These are phyloP conservation scores for Paulownia fortunei DNA, from an alignment of 257 asterid genomes.

Conservation along the genomic window DNA sequence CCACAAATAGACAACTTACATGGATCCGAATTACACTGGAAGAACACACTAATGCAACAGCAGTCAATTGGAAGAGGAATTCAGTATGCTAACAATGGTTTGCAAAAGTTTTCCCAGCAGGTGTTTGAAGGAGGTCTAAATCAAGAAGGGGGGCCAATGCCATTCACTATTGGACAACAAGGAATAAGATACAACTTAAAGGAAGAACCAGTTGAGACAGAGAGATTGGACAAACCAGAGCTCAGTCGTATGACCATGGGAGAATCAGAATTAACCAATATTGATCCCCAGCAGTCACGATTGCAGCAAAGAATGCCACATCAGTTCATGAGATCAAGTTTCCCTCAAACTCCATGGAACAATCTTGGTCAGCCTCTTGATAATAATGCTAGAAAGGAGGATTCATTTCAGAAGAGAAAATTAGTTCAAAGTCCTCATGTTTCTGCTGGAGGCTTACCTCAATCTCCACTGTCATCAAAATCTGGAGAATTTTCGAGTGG, in stretches of 20 bases:
- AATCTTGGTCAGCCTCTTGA: slow-evolving; percentile 74
- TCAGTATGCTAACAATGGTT: slow-evolving; percentile 60
- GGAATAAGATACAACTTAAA: slow-evolving; percentile 80
- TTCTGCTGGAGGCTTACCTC: slow-evolving; percentile 93
- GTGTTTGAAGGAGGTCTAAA: slow-evolving; percentile 69
- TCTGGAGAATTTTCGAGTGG: slow-evolving; percentile 97
- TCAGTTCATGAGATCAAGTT: slow-evolving; percentile 66
- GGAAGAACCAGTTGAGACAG: slow-evolving; percentile 89
- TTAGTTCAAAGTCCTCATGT: slow-evolving; percentile 87
- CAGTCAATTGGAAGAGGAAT: slow-evolving; percentile 62
- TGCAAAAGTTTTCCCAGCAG: slow-evolving; percentile 77
- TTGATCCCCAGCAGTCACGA: slow-evolving; percentile 71
- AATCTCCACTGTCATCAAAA: slow-evolving; percentile 94
- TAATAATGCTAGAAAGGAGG: slow-evolving; percentile 72
- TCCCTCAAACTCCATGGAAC: slow-evolving; percentile 83
- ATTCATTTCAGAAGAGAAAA: slow-evolving; percentile 77
- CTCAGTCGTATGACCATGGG: slow-evolving; percentile 56
- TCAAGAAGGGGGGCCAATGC: slow-evolving; percentile 69
- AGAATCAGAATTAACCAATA: slow-evolving; percentile 58
- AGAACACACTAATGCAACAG: slow-evolving; percentile 73
- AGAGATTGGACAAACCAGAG: slow-evolving; percentile 68
- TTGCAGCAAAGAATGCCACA: slow-evolving; percentile 75
- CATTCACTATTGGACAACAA: slow-evolving; percentile 73
- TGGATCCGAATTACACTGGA: slow-evolving; percentile 82
- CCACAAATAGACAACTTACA: slow-evolving; percentile 66